Conservation (phyloP, 495 filamentous ascomycete genomes). For the Annulohypoxylon nitens region DNA sequence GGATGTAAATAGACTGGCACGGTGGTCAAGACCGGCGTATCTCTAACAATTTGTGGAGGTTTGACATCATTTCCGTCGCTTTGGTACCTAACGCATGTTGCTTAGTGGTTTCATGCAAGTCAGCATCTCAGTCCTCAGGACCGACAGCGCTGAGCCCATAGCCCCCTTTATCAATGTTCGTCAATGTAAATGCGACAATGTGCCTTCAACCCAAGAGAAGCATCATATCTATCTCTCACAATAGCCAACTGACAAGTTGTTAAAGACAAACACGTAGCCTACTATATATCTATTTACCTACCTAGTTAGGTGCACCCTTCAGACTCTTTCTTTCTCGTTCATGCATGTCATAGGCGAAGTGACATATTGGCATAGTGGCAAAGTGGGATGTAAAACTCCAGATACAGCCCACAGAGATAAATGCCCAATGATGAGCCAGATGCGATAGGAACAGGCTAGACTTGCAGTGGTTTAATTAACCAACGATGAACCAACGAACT, state of each 20-base stretch:
- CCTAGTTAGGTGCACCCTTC: background rate
- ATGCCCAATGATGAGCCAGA: constrained; percentile 26
- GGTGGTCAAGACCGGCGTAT: background rate
- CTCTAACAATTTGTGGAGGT: constrained; percentile 34
- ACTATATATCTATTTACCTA: background rate
- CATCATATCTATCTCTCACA: constrained; percentile 5
- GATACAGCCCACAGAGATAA: background rate
- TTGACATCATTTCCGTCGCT: constrained; percentile 45
- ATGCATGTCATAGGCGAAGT: background rate
- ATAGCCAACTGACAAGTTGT: background rate
- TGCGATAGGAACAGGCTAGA: constrained; percentile 38
- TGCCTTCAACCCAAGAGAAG: constrained; percentile 14
- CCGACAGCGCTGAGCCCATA: background rate
- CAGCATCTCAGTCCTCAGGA: constrained; percentile 5
- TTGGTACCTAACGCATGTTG: constrained; percentile 21
- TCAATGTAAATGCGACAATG: constrained; percentile 30
- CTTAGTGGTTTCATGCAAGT: constrained; percentile 44
- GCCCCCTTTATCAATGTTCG: constrained; percentile 6
- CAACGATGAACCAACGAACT: constrained; percentile 15
- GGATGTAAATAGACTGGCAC: background rate
- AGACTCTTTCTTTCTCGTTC: background rate
- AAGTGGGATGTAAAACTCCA: background rate
- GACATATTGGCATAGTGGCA: background rate
- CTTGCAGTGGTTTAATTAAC: background rate
- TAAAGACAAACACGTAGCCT: background rate